Conservation (phyloP, 164 flowering plant species). For the Euptelea pleiosperma region DNA sequence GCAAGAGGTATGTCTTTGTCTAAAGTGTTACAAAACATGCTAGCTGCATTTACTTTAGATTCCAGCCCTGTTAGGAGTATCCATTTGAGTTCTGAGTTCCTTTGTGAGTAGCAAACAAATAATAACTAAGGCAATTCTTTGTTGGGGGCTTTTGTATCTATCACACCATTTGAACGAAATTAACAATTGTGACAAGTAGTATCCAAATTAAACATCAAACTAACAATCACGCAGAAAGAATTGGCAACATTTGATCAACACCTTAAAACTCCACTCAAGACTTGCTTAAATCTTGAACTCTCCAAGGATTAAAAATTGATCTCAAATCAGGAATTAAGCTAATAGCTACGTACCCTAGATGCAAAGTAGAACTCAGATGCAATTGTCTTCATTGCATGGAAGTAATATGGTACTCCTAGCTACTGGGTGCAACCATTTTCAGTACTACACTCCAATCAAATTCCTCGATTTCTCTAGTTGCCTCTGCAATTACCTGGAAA, state of each 20-base stretch:
- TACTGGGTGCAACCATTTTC: conserved; percentile 84
- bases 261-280: too few species aligned
- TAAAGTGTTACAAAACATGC: neutral
- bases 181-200: too few species aligned
- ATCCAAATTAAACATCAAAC: too few species aligned
- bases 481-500: conserved; percentile 72
- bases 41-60: neutral
- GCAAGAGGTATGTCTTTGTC: conserved; percentile 32
- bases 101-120: neutral
- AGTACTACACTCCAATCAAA: conserved; percentile 38
- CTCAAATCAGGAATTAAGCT: too few species aligned
- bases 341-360: too few species aligned
- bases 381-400: conserved; percentile 74
- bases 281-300: too few species aligned
- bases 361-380: conserved; percentile 94
- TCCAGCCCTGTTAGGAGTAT: too few species aligned
- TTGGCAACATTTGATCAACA: too few species aligned
- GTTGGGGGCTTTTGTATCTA: too few species aligned
- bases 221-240: too few species aligned
- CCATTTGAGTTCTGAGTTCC: neutral
- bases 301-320: too few species aligned
- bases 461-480: conserved; percentile 45
- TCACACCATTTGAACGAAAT: too few species aligned
- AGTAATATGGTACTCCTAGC: conserved; percentile 83
- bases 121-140: neutral